Percentiles rank a stretch among this genome's conserved stretches.
Evolutionary conservation across 2,329 filamentous ascomycete species (phyloP).

Genomic region (Geosmithia flava): DNA sequence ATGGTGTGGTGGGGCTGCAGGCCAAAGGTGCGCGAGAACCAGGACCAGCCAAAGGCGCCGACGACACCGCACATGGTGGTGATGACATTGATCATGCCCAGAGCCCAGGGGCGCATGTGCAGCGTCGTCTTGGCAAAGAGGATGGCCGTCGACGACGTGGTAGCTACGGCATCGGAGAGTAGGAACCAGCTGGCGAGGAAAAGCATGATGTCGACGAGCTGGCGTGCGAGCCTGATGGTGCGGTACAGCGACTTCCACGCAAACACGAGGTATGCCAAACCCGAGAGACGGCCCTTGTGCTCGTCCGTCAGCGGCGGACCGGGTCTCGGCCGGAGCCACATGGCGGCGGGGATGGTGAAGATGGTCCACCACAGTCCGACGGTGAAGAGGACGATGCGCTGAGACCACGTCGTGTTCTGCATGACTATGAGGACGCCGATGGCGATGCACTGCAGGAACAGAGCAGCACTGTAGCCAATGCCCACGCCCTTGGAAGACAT

Average conservation of each 20-base stretch:
- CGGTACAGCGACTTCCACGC: slow-evolving; percentile 80
- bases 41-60: slow-evolving; percentile 84
- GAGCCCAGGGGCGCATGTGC: slow-evolving; percentile 74
- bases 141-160: slow-evolving; percentile 86
- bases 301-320: slow-evolving; percentile 60
- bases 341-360: slow-evolving; percentile 77
- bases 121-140: slow-evolving; percentile 91
- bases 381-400: slow-evolving; percentile 75
- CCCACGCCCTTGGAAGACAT: slow-evolving; percentile 90
- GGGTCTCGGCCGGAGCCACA: slow-evolving; percentile 80
- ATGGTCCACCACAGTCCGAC: slow-evolving; percentile 87
- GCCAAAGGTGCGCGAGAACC: slow-evolving; percentile 55
- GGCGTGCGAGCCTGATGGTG: slow-evolving; percentile 63
- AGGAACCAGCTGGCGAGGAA: slow-evolving; percentile 90
- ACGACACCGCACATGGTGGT: slow-evolving; percentile 73
- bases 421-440: slow-evolving; percentile 65
- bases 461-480: slow-evolving; percentile 79
- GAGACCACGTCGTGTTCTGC: slow-evolving; percentile 69
- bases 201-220: slow-evolving; percentile 59
- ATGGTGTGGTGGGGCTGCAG: slow-evolving; percentile 79
- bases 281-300: slow-evolving; percentile 26
- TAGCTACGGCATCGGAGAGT: slow-evolving; percentile 86
- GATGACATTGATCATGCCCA: slow-evolving; percentile 90
- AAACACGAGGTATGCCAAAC: slow-evolving; percentile 62
- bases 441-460: slow-evolving; percentile 71